These are phyloP conservation scores for Maudiozyma humilis DNA, from an alignment of 1,139 yeast species.

Conservation along the genomic window DNA sequence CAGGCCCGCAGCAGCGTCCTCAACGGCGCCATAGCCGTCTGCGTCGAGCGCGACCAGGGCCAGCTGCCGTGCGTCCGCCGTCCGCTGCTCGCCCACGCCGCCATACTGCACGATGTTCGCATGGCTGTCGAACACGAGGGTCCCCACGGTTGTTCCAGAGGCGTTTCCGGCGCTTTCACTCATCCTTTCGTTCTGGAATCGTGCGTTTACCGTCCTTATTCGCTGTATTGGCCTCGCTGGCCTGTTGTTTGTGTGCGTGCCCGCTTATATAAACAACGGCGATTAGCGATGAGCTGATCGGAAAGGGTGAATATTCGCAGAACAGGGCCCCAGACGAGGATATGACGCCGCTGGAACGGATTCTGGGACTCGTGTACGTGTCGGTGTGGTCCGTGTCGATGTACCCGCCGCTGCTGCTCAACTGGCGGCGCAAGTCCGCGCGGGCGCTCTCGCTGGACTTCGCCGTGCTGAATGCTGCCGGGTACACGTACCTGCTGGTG, in stretches of 20 bases:
- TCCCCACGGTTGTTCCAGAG: constrained; percentile 16
- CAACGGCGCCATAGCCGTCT: constrained; percentile 24
- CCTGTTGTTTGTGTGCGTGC: no score
- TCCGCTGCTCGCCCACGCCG: constrained; percentile 27
- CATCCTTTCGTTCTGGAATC: no score
- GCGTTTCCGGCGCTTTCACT: no score
- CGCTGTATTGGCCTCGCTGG: no score
- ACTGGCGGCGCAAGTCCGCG: constrained; percentile 34
- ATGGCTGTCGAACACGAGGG: constrained; percentile 28
- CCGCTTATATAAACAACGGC: no score
- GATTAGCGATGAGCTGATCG: neutral
- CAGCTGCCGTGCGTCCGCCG: constrained; percentile 22
- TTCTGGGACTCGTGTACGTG: constrained; percentile 26
- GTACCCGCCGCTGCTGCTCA: constrained; percentile 39
- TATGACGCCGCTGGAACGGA: no score
- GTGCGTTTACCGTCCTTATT: no score
- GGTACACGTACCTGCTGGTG: constrained; percentile 36
- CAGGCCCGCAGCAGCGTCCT: constrained; percentile 14
- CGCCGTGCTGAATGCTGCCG: constrained; percentile 36
- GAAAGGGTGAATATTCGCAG: no score
- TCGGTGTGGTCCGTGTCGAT: constrained; percentile 36
- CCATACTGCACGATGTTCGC: constrained; percentile 26
- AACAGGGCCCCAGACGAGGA: no score
- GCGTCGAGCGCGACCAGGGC: constrained; percentile 19
- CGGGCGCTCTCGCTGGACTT: constrained; percentile 42